phyloP scores from a whole-genome alignment of 768 basidiomycete species.

The Leccinum subtestaceum region DNA sequence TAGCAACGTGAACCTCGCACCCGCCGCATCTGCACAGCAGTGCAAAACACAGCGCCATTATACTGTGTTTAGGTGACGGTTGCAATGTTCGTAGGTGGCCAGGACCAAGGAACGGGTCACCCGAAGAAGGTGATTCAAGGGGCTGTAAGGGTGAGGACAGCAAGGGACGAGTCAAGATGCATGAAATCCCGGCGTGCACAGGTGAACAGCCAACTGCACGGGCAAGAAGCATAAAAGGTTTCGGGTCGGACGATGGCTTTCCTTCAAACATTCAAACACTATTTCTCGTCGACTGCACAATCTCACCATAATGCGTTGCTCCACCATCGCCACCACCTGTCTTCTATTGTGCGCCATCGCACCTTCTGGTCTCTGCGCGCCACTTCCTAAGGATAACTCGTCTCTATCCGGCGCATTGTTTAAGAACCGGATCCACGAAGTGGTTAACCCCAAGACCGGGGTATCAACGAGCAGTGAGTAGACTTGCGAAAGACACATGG shows the following conservation, averaged over 20 bases:
- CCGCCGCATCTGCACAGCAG: conserved; percentile 6
- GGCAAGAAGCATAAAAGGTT: conserved; percentile 13
- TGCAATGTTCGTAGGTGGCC: not conserved
- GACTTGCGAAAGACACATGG: not conserved
- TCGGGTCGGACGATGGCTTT: not conserved
- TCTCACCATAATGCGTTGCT: conserved; percentile 19
- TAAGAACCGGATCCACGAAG: conserved; percentile 24
- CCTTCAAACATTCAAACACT: conserved; percentile 1
- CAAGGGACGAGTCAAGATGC: not conserved
- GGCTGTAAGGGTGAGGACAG: not conserved
- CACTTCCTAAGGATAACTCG: conserved; percentile 1
- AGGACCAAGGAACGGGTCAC: not conserved
- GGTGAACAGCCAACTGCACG: conserved; percentile 5
- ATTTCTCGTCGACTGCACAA: not conserved
- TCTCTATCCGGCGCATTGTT: conserved; percentile 12
- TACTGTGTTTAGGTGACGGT: not conserved
- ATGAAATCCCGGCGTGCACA: conserved; percentile 10
- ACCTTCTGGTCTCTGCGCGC: conserved; percentile 16
- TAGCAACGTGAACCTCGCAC: conserved; percentile 3
- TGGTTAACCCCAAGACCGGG: conserved; percentile 10
- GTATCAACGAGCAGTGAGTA: conserved; percentile 7
- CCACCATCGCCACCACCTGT: conserved; percentile 2
- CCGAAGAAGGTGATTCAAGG: conserved; percentile 5
- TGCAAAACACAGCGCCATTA: conserved; percentile 4
- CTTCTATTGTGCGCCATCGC: conserved; percentile 15